Base-by-base conservation (phyloP, 805 yeast genomes). In the Blastobotrys mokoenaii region DNA sequence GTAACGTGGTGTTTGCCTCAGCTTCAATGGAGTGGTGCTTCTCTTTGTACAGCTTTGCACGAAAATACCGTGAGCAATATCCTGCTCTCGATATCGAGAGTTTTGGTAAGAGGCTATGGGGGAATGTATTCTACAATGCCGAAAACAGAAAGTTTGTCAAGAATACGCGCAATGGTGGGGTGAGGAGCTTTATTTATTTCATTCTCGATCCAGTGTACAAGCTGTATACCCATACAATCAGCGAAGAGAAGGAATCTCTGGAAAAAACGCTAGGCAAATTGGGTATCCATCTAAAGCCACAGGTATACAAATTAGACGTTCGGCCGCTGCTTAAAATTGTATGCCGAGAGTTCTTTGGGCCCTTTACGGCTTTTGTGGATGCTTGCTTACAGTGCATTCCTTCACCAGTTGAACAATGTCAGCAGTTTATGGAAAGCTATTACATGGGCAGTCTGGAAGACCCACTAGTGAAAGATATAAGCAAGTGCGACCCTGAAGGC, bases 191-290 rank as follows among this genome's bases (percentile, higher is more conserved):
- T 60, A 72, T 74, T 4, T 67, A 71, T 38, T 82, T 87, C 53
- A 71, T 93, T 6, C 64, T 88, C 7, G 78, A 77, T 20, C 98
- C 97, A 2, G 56, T 90, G 10, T 90, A 88, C 65, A 89, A 90
- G 59, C 59, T 89, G 7, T 64, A 80, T 32, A 70, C 86, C 0
- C 71, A 76, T 41, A 69, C 84, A 0, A 57, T 90, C 9, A 70
- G 86, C 0, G 68, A 73, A 31, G 73, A 74, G 14, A 63, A 74
- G 2, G 60, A 63, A 3, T 65, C 65, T 0, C 58, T 86, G 14
- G 58, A 71, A 8, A 46, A 47, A 2, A 59, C 74, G 17, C 60
- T 86, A n/a, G 66, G 69, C 55, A 55, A 67, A 1, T 64, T 76
- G 15, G 79, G 81, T 45, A 69, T 72, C 3, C 63, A 77, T 17